Evolutionary conservation across 257 asterid species (phyloP), one percentile per base, ranked within the genome.

Genomic region (Nicotiana tomentosiformis): DNA sequence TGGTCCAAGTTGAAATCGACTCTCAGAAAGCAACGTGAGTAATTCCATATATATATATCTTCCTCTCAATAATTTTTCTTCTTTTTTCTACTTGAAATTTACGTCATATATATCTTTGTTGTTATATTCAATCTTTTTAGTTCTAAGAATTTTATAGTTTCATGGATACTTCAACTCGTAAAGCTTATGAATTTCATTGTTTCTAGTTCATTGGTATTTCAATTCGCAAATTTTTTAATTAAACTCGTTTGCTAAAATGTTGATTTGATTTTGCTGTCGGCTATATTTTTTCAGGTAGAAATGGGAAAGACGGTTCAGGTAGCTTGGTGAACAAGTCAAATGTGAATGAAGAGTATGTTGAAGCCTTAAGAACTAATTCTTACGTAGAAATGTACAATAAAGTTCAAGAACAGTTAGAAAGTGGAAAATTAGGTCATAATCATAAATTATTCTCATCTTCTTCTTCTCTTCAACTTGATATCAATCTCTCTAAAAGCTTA

Each of bases 311-410:
- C 26, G 80, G 2, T 76, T 51, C 80, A 7, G 26, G 57, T 37
- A 83, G 89, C 87, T 87, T 78, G 84, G 84, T 12, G 87, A 81
- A 67, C 66, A 84, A 84, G 82, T 58, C 90, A 74, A 29, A 62
- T 68, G 91, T 93, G 80, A 85, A 88, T 51, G 92, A 92, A 82
- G 97, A 94, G 82, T 93, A 92, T 77, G 86, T 83, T 84, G 88
- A 88, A 84, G 91, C 95, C 9, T 89, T 95, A 33, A 88, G 98
- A 82, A 91, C 98, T 17, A 93, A 92, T 67, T 95, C 98, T 30
- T 95, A 88, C 85, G 82, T 84, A 26, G 97, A 93, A 46, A 86
- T 95, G 7, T 85, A 77, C 84, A 66, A 84, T 77, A 89, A 91
- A 87, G 82, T 93, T 81, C 86, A 88, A 39, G 80, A 76, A 65